phyloP scores from a whole-genome alignment of 768 basidiomycete species.

The Suillus paluster region DNA sequence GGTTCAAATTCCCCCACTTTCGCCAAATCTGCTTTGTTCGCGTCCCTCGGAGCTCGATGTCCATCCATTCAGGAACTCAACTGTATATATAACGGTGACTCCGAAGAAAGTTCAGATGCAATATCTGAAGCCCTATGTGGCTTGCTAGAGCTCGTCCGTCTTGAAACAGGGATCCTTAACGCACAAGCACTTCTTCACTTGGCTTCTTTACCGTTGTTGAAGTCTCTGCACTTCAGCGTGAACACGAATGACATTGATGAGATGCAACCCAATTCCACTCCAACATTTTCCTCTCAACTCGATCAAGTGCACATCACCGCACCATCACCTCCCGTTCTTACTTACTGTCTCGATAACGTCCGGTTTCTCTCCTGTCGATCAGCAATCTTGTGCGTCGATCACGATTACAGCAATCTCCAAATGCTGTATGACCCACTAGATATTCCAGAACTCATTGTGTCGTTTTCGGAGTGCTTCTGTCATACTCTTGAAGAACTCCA shows the following conservation, averaged over 20 bases:
- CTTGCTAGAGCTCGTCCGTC: background rate
- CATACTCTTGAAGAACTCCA: background rate
- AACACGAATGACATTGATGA: background rate
- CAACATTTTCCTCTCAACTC: too few relatives aligned
- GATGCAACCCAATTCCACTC: too few relatives aligned
- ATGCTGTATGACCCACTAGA: background rate
- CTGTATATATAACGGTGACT: background rate
- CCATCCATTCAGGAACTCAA: too few relatives aligned
- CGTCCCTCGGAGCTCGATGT: background rate
- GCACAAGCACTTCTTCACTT: too few relatives aligned
- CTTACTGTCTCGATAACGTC: background rate
- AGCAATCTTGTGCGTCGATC: background rate
- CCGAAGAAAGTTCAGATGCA: background rate
- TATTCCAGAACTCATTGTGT: background rate
- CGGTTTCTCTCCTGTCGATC: background rate
- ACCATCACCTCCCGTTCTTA: background rate
- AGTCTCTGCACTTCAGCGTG: background rate
- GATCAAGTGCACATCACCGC: background rate
- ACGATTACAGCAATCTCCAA: background rate
- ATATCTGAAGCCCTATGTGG: background rate
- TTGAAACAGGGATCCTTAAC: background rate
- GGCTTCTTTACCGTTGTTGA: background rate
- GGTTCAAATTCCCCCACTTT: background rate
- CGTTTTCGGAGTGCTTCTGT: background rate
- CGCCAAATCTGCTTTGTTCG: background rate